These are phyloP conservation scores for Chrysanthemum lavandulifolium DNA, from an alignment of 129 eudicot species.

Conservation along the genomic window DNA sequence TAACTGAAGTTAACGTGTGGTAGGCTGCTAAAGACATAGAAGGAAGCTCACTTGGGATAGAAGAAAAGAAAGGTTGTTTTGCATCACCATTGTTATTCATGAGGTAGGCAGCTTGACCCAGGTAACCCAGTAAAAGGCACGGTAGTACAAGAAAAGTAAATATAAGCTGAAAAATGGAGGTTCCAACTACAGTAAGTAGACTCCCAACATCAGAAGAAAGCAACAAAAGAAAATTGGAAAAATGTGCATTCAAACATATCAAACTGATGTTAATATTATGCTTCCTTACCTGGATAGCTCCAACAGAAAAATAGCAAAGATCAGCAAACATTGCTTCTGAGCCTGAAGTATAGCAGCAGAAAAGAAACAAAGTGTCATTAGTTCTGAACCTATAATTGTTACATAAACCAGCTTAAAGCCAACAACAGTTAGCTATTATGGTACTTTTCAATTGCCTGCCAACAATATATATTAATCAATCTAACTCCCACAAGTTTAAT, in stretches of 20 bases:
- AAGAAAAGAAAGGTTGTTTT: slow-evolving; percentile 80
- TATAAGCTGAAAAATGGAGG: slow-evolving; percentile 65
- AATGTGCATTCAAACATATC: background rate
- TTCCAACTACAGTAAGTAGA: slow-evolving; percentile 10
- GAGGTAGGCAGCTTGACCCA: slow-evolving; percentile 98
- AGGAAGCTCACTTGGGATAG: slow-evolving; percentile 75
- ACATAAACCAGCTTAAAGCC: slow-evolving; percentile 22
- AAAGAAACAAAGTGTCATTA: slow-evolving; percentile 17
- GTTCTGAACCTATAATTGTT: background rate
- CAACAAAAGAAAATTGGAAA: slow-evolving; percentile 1
- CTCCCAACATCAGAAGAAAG: background rate
- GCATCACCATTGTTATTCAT: slow-evolving; percentile 74
- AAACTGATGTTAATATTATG: background rate
- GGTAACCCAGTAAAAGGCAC: slow-evolving; percentile 90
- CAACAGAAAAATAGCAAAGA: slow-evolving; percentile 93
- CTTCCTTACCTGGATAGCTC: slow-evolving; percentile 82
- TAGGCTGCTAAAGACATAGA: slow-evolving; percentile 9
- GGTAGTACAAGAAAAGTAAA: slow-evolving; percentile 89
- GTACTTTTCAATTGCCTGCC: slow-evolving; percentile 14
- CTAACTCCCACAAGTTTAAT: background rate
- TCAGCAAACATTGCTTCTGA: slow-evolving; percentile 99
- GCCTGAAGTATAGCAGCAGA: slow-evolving; percentile 50
- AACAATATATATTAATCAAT: background rate
- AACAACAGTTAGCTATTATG: slow-evolving; percentile 3
- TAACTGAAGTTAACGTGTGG: background rate